Percentiles rank a stretch among this genome's conserved stretches.
Conservation (phyloP, 495 filamentous ascomycete genomes). For the Aspergillus asperescens region DNA sequence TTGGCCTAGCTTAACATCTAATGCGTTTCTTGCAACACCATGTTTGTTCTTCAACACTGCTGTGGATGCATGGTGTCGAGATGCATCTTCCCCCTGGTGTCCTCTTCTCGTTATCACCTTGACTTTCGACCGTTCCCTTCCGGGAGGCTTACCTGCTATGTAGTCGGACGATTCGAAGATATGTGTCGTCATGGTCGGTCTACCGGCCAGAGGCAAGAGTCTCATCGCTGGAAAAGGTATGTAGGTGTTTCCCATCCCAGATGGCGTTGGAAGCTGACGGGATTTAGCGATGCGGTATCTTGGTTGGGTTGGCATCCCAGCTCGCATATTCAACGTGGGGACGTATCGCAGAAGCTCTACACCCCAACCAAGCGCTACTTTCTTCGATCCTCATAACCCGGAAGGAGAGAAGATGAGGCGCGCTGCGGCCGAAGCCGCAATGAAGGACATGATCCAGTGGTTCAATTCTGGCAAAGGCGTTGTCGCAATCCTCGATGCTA, state of each 20-base stretch:
- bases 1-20: too few relatives aligned
- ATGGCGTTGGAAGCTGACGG: slow-evolving; percentile 2
- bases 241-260: slow-evolving; percentile 7
- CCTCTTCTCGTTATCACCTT: too few relatives aligned
- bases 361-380: slow-evolving; percentile 79
- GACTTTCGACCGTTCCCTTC: not conserved
- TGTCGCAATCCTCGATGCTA: slow-evolving; percentile 91
- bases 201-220: slow-evolving; percentile 93
- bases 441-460: slow-evolving; percentile 89
- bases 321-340: slow-evolving; percentile 94
- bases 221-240: slow-evolving; percentile 95
- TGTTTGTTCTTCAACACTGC: not conserved
- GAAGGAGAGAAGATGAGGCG: slow-evolving; percentile 86
- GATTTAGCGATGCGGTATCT: slow-evolving; percentile 83
- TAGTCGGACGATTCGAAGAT: slow-evolving; percentile 93
- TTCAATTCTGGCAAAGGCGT: slow-evolving; percentile 66
- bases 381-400: slow-evolving; percentile 83
- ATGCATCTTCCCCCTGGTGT: too few relatives aligned
- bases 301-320: slow-evolving; percentile 88
- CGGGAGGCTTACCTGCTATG: slow-evolving; percentile 16
- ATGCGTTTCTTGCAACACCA: too few relatives aligned
- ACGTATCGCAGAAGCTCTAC: slow-evolving; percentile 83
- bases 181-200: slow-evolving; percentile 97
- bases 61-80: not conserved
- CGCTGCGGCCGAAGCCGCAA: slow-evolving; percentile 82